Evolutionary conservation across 2,329 filamentous ascomycete genomes (phyloP), one percentile per base, ranked within the genome.

Genomic region (Lecanoromycetidae sp.): DNA sequence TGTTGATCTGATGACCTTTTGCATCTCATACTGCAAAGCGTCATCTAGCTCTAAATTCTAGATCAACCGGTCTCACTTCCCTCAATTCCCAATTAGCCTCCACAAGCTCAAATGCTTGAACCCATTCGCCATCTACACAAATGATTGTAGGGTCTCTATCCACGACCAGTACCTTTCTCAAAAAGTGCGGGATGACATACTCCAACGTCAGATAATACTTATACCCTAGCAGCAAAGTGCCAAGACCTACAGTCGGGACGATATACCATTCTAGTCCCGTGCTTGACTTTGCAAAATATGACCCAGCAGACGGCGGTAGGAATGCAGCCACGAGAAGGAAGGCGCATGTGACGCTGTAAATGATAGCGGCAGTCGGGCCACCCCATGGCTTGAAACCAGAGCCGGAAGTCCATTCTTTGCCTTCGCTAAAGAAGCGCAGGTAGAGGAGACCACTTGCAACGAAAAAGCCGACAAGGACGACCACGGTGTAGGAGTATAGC

Each of bases 221-320:
- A n/a, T 42, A 48, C 8, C 50, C 48, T 6, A 52, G 17, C 15
- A 44, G 10, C 5, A 50, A 9, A 8, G 20, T 74, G 2, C 19
- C 77, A 42, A 81, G 71, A 5, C 71, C 74, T 35, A 82, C 64
- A 1, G 77, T 76, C 2, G 78, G 78, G 29, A 81, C 63, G 45
- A 82, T 74, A 54, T 74, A 75, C 48, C 44, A 45, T 20, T 40
- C 39, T 2, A 47, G 19, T 9, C 33, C 17, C 1, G 38, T 44
- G 3, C n/a, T 25, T 1, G 27, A 29, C 19, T 45, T 45, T 2
- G 44, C 13, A 27, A 51, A 53, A 3, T 44, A 44, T 8, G 51
- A 53, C 3, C 15, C 17, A 3, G 17, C 15, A 3, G 7, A 13
- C 1, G 51, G 51, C 0, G 51, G 49, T 17, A 53, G 26, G 30